Conservation (phyloP, 805 yeast genomes). For the Candida suzukii region DNA sequence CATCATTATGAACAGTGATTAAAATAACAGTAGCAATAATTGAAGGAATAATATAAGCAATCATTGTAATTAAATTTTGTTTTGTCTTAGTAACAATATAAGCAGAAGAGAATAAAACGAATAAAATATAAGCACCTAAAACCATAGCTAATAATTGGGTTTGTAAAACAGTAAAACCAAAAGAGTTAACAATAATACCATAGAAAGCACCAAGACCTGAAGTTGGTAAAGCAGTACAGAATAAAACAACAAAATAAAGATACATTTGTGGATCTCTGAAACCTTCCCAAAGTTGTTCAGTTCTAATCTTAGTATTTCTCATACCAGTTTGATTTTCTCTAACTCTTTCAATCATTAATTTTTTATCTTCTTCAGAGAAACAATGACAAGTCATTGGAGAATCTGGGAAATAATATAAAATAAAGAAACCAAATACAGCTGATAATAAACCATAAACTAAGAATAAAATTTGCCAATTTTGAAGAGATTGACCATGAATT, state of each 20-base stretch:
- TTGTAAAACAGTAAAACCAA: constrained; percentile 23
- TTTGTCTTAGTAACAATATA: constrained; percentile 13
- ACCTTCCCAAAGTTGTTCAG: constrained; percentile 19
- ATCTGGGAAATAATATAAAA: constrained; percentile 20
- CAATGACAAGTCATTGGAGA: constrained; percentile 21
- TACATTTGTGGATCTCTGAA: constrained; percentile 17
- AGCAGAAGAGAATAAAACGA: constrained; percentile 16
- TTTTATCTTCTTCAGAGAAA: constrained; percentile 28
- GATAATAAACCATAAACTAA: constrained; percentile 22
- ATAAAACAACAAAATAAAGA: constrained; percentile 17
- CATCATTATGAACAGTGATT: constrained; percentile 11
- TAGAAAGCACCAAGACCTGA: constrained; percentile 26
- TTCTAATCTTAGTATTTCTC: constrained; percentile 22
- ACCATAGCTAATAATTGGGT: constrained; percentile 27
- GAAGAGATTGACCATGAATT: constrained; percentile 11
- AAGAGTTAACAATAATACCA: constrained; percentile 20
- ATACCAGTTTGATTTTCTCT: constrained; percentile 25
- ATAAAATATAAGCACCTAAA: constrained; percentile 24
- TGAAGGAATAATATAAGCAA: constrained; percentile 22
- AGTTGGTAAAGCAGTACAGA: constrained; percentile 18
- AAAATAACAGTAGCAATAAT: constrained; percentile 26
- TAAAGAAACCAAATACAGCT: constrained; percentile 20
- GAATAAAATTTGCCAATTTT: constrained; percentile 23
- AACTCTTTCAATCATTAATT: constrained; percentile 16
- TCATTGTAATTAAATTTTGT: constrained; percentile 13